Evolutionary conservation across 2,329 filamentous ascomycete genomes (phyloP).

Genomic region (Ophiocordyceps sinensis): DNA sequence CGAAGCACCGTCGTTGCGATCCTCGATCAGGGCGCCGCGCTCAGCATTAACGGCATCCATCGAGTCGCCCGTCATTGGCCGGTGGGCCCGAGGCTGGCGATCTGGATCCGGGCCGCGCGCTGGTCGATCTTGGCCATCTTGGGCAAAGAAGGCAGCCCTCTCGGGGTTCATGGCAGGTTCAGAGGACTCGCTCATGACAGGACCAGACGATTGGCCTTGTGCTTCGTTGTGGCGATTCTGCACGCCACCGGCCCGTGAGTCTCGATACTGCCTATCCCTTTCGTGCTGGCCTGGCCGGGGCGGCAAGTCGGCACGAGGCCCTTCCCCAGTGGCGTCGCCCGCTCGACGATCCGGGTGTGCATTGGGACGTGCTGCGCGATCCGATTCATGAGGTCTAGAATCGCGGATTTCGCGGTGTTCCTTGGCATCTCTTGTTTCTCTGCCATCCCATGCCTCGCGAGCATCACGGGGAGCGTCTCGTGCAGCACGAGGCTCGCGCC

Average conservation of each 20-base stretch:
- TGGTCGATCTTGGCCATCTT: conserved; percentile 15
- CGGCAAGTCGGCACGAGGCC: conserved; percentile 14
- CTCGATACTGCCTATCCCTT: conserved; percentile 22
- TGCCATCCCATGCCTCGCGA: conserved; percentile 20
- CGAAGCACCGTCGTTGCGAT: conserved; percentile 17
- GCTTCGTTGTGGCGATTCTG: conserved; percentile 16
- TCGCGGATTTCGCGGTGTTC: conserved; percentile 18
- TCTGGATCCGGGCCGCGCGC: conserved; percentile 15
- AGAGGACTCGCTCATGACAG: conserved; percentile 10
- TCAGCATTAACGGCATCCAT: conserved; percentile 31
- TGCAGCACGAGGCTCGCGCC: conserved; percentile 8
- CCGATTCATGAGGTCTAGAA: conserved; percentile 21
- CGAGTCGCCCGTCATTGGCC: conserved; percentile 12
- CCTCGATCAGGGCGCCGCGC: conserved; percentile 29
- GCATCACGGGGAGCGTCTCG: conserved; percentile 13
- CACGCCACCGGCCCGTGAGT: conserved; percentile 11
- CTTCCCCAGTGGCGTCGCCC: conserved; percentile 17
- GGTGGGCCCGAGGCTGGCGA: conserved; percentile 12
- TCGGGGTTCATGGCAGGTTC: conserved; percentile 42
- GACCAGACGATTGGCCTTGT: conserved; percentile 11
- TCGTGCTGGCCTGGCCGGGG: conserved; percentile 26
- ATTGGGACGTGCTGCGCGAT: conserved; percentile 25
- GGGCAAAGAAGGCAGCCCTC: conserved; percentile 33
- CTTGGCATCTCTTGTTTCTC: conserved; percentile 20
- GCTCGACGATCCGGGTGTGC: conserved; percentile 30